Evolutionary conservation across 345 rosid genomes (phyloP).

Genomic region (Durio zibethinus): DNA sequence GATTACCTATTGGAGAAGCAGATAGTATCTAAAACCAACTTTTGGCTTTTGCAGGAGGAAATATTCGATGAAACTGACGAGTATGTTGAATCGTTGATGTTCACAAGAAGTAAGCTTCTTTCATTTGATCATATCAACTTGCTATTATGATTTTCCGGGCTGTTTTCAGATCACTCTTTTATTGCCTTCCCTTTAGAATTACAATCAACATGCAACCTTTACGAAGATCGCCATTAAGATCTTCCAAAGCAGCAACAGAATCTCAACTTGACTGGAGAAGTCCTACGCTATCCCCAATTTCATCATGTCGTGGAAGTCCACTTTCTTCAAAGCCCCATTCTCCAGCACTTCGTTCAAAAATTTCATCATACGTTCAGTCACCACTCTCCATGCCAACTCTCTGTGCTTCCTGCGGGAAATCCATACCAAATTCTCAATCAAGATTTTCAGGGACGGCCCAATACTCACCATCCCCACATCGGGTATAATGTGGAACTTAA

Average conservation of each 20-base stretch:
- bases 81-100: conserved; percentile 53
- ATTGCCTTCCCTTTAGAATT: conserved; percentile 32
- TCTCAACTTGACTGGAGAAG: conserved; percentile 31
- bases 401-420: conserved; percentile 43
- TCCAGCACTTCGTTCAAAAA: conserved; percentile 52
- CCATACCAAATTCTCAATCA: conserved; percentile 28
- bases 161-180: not conserved
- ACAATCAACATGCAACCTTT: conserved; percentile 47
- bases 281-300: conserved; percentile 40
- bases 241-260: conserved; percentile 32
- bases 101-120: conserved; percentile 40
- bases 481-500: conserved; percentile 26
- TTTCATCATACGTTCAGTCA: conserved; percentile 42
- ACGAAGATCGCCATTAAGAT: conserved; percentile 34
- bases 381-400: conserved; percentile 48
- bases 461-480: conserved; percentile 30
- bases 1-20: not conserved
- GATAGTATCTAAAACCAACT: not conserved
- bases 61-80: conserved; percentile 76
- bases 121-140: not conserved
- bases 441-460: conserved; percentile 13
- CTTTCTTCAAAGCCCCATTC: conserved; percentile 37
- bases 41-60: conserved; percentile 51
- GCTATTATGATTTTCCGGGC: not conserved
- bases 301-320: conserved; percentile 40